These are phyloP conservation scores for Quercus mongolica DNA, from an alignment of 306 rosid genomes.

Conservation along the genomic window DNA sequence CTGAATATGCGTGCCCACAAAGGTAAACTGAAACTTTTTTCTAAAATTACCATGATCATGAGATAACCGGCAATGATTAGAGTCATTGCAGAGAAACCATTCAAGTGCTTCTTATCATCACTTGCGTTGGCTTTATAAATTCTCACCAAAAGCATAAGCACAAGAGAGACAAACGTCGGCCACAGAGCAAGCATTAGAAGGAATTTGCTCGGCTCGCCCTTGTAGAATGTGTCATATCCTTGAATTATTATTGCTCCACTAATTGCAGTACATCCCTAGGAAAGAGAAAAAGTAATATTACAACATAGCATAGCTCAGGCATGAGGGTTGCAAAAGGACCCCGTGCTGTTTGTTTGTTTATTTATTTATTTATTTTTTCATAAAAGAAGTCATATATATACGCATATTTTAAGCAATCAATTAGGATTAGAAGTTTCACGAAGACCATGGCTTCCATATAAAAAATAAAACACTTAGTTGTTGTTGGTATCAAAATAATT, in stretches of 20 bases:
- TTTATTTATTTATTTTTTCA: too few species aligned
- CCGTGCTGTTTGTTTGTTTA: too few species aligned
- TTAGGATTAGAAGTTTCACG: too few species aligned
- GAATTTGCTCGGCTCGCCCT: conserved; percentile 57
- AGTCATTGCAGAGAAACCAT: conserved; percentile 55
- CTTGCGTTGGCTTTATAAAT: conserved; percentile 38
- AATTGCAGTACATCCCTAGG: conserved; percentile 10
- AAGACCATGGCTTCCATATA: too few species aligned
- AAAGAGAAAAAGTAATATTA: too few species aligned
- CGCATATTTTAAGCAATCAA: too few species aligned
- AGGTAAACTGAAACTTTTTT: conserved; percentile 40
- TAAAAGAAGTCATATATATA: too few species aligned
- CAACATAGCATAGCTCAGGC: too few species aligned
- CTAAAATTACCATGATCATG: conserved; percentile 55
- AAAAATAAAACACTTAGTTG: too few species aligned
- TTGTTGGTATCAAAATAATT: too few species aligned
- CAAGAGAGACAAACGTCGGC: conserved; percentile 50
- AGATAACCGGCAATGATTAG: conserved; percentile 59
- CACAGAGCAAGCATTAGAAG: conserved; percentile 64
- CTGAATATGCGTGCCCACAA: conserved; percentile 37
- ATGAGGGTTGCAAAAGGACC: too few species aligned
- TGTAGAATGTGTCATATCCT: conserved; percentile 47
- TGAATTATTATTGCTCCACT: conserved; percentile 85
- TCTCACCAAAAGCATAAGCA: conserved; percentile 58
- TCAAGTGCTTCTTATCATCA: conserved; percentile 59